Evolutionary conservation across 345 rosid species (phyloP).

Genomic region (Euphorbia tirucalli): DNA sequence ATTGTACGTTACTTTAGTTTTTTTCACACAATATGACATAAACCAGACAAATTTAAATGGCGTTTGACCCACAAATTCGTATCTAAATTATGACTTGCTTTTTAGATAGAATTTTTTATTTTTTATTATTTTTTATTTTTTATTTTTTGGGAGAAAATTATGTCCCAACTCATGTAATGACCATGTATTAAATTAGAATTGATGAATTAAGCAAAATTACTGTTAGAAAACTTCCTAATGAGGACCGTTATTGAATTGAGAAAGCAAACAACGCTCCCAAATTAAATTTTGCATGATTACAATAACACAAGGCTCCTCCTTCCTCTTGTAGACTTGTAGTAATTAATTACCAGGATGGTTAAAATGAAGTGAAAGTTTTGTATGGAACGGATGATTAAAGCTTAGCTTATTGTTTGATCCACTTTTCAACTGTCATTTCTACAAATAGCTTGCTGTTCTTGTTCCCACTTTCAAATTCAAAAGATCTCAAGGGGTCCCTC

Average conservation of each 20-base stretch:
- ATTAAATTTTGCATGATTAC: background rate
- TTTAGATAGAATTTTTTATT: background rate
- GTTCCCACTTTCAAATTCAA: constrained; percentile 7
- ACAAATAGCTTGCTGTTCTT: background rate
- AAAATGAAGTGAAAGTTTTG: background rate
- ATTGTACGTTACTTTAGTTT: no score
- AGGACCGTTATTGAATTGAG: background rate
- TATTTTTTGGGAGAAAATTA: background rate
- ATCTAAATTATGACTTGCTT: background rate
- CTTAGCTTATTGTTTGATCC: no score
- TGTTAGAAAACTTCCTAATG: background rate
- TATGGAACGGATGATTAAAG: background rate
- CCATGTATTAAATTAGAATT: background rate
- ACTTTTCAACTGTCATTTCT: no score
- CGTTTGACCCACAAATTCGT: no score
- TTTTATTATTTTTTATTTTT: no score
- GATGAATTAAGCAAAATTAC: background rate
- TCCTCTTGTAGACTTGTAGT: no score
- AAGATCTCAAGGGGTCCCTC: background rate
- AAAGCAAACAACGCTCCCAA: background rate
- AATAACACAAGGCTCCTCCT: no score
- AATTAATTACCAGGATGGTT: background rate
- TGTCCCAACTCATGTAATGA: background rate
- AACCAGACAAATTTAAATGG: no score
- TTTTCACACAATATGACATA: no score